Base-by-base conservation (phyloP, 371 early-diverging fungal species). In the Massospora cicadina region DNA sequence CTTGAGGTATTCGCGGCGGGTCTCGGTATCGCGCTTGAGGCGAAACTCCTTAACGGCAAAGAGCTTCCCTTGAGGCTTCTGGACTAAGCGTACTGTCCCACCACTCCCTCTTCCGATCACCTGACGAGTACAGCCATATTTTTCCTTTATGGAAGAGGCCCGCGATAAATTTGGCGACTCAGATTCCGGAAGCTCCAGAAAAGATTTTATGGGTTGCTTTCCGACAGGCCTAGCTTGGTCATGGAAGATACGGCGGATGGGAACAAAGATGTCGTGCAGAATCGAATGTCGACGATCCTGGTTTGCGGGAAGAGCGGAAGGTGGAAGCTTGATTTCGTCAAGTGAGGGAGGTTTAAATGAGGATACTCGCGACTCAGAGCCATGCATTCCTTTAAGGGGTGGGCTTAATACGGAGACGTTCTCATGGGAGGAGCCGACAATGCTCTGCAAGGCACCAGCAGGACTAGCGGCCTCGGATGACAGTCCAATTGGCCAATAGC, bases 11-110 rank as follows among this genome's bases (percentile, higher is more conserved):
- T 75, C 75, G 60, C 76, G 78, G 26, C 78, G 68, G 3, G 77
- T 68, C 70, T 89, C 87, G 30, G 76, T 70, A 55, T 72, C 60
- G 23, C 71, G 65, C 55, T 74, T 67, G 68, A 76, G 77, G 13
- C 81, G 75, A 69, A 89, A 83, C 72, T 87, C 87, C 79, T 88
- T 69, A 17, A 63, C 28, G 21, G 63, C 63, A 54, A 54, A 63
- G 1, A 54, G 53, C 28, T 61, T 30, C 2, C 33, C 61, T 87
- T 64, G 13, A 1, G 60, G 60, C 21, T 25, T 26, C 29, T 59
- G 60, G 3, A 12, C 31, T 10, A 59, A 21, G 13, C 60, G 60
- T 10, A 59, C 60, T 2, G 60, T 59, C 27, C 60, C 60, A 29
- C 60, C 60, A 3, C 29, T 25, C 12, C 60, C 60, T 29, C 31